phyloP scores from a whole-genome alignment of 495 filamentous ascomycete genomes.

The Letharia columbiana region DNA sequence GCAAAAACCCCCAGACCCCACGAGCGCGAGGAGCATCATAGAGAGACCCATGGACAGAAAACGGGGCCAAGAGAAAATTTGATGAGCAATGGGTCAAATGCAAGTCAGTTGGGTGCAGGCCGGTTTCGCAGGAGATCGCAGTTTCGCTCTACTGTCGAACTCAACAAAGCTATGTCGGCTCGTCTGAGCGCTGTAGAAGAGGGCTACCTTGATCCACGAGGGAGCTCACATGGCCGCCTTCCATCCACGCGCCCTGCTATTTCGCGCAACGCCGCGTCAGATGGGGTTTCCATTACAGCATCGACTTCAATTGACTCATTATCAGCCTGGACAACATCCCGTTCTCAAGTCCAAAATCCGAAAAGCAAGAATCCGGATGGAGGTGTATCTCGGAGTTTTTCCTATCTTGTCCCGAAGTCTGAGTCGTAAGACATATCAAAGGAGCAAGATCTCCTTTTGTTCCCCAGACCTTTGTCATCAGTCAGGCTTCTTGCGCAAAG shows the following conservation, averaged over 20 bases:
- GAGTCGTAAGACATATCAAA: neutral
- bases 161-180: neutral
- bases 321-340: conserved; percentile 30
- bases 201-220: conserved; percentile 5
- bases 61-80: neutral
- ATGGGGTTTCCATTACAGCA: conserved; percentile 32
- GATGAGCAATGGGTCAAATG: conserved; percentile 6
- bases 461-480: neutral
- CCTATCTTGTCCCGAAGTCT: neutral
- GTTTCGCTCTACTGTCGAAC: conserved; percentile 1
- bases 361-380: conserved; percentile 18
- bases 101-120: conserved; percentile 5
- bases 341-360: conserved; percentile 21
- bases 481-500: neutral
- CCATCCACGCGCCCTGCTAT: conserved; percentile 22
- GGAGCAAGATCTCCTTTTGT: neutral
- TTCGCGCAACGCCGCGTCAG: conserved; percentile 30
- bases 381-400: neutral
- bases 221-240: conserved; percentile 4
- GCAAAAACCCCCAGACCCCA: conserved; percentile 30
- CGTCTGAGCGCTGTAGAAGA: conserved; percentile 8
- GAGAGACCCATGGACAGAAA: conserved; percentile 19
- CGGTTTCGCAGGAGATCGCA: conserved; percentile 23
- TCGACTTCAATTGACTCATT: conserved; percentile 35
- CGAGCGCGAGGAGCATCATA: conserved; percentile 29